Evolutionary conservation across 495 filamentous ascomycete genomes (phyloP).

Genomic region (Mytilinidion resinicola): DNA sequence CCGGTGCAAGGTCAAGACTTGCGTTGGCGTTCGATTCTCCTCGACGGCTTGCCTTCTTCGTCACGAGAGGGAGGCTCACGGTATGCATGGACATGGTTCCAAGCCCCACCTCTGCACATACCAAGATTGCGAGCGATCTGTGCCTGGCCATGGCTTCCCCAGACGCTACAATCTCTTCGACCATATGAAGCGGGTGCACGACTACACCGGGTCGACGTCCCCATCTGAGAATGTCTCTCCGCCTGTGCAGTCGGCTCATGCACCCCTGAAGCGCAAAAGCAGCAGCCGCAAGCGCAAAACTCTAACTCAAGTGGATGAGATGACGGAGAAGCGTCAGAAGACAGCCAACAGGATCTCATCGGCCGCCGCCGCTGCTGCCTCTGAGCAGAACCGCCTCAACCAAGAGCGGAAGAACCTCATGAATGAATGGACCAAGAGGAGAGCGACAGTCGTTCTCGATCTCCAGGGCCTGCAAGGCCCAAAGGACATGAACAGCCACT

Average conservation of each 20-base stretch:
- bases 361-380: background rate
- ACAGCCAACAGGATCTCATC: conserved; percentile 2
- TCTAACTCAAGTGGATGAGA: conserved; percentile 8
- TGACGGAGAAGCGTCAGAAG: conserved; percentile 17
- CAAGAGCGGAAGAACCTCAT: conserved; percentile 9
- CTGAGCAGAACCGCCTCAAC: conserved; percentile 11
- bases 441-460: conserved; percentile 9
- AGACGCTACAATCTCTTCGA: conserved; percentile 89
- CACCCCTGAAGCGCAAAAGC: background rate
- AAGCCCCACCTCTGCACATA: conserved; percentile 83
- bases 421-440: conserved; percentile 13
- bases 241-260: background rate
- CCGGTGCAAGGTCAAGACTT: conserved; percentile 74
- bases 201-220: conserved; percentile 44
- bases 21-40: conserved; percentile 75
- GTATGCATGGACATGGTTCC: conserved; percentile 87
- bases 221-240: conserved; percentile 16
- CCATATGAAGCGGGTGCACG: conserved; percentile 91
- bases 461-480: conserved; percentile 19
- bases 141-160: conserved; percentile 78
- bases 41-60: conserved; percentile 92
- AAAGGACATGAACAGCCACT: conserved; percentile 16
- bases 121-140: conserved; percentile 73
- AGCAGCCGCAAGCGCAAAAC: conserved; percentile 22
- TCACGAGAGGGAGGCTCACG: conserved; percentile 89